A percentile compares a stretch with the other conserved stretches of the same genome.
Conservation (phyloP, 352 stramenopile genomes). For the Phytopythium litorale region DNA sequence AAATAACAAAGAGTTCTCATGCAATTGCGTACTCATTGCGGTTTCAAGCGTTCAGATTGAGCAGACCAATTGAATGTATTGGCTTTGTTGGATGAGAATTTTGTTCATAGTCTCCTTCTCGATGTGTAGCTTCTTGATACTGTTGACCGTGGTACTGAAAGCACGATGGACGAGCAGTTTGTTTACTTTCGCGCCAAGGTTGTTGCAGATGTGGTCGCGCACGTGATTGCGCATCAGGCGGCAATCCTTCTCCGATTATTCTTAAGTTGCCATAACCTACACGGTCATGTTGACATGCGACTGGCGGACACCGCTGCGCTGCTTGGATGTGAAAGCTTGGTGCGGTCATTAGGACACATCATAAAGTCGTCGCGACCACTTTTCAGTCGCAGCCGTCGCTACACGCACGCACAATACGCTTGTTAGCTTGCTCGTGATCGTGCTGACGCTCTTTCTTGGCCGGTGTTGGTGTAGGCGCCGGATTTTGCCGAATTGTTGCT, state of each 20-base stretch:
- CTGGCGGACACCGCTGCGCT: not conserved
- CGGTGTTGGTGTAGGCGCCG: not conserved
- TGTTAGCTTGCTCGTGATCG: not conserved
- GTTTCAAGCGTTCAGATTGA: too few relatives aligned
- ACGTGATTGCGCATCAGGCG: slow-evolving; percentile 1
- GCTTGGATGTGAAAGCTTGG: not conserved
- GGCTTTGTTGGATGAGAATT: slow-evolving; percentile 10
- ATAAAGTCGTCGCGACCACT: not conserved
- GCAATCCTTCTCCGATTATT: slow-evolving; percentile 9
- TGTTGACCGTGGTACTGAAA: slow-evolving; percentile 17
- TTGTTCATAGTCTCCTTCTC: slow-evolving; percentile 23
- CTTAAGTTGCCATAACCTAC: not conserved
- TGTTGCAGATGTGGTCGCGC: slow-evolving; percentile 4
- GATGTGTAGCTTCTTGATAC: slow-evolving; percentile 12
- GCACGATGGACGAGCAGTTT: slow-evolving; percentile 11
- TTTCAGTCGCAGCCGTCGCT: not conserved
- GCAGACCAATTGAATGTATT: not conserved
- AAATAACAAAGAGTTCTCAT: too few relatives aligned
- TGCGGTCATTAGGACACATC: not conserved
- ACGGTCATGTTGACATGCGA: not conserved
- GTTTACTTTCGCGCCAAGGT: slow-evolving; percentile 8
- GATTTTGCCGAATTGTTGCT: too few relatives aligned
- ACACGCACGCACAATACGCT: not conserved
- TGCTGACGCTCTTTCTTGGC: not conserved
- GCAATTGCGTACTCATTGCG: too few relatives aligned